Evolutionary conservation across 2,329 filamentous ascomycete genomes (phyloP), one percentile per base, ranked within the genome.

Genomic region (Penicillium polonicum): DNA sequence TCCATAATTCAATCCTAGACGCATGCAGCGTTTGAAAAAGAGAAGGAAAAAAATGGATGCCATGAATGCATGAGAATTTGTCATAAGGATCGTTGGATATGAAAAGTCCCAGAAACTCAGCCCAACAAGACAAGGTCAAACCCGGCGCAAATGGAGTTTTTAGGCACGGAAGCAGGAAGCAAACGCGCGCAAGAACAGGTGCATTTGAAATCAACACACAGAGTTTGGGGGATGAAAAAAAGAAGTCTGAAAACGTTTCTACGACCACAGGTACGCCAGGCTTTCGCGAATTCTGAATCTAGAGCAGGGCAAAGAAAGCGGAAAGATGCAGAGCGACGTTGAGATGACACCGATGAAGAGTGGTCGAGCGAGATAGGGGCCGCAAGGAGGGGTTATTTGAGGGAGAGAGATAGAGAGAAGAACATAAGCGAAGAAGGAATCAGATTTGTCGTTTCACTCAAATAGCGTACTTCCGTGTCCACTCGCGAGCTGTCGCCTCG

Each of bases 401-500:
- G 45, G 21, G 38, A 21, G 21, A 29, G 15, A 35, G 41, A 44
- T n/a, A 50, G 35, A 29, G 48, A 27, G 42, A 41, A 43, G 10
- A 38, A 50, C 41, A 45, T 60, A 63, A 62, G 63, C 64, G 65
- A 63, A 65, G 60, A 63, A 65, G 63, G 61, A 59, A 63, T 61
- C 62, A 62, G 65, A 70, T 59, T 65, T 58, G 52, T 62, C 59
- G 52, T 48, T 57, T 45, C 35, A 60, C 63, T 77, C 87, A 97
- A 79, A 97, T 94, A 74, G 94, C 94, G 77, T 97, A 97, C 85
- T 99, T 99, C 78, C 93, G 87, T 72, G 94, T 99, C 94, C 94
- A 99, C 82, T 99, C 94, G 70, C 93, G 85, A 61, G 94, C 94
- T 58, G 92, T 97, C 66, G 91, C 90, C 82, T 99, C 94, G 79